Conservation (phyloP, 306 rosid genomes). For the Cucumis hystrix region DNA sequence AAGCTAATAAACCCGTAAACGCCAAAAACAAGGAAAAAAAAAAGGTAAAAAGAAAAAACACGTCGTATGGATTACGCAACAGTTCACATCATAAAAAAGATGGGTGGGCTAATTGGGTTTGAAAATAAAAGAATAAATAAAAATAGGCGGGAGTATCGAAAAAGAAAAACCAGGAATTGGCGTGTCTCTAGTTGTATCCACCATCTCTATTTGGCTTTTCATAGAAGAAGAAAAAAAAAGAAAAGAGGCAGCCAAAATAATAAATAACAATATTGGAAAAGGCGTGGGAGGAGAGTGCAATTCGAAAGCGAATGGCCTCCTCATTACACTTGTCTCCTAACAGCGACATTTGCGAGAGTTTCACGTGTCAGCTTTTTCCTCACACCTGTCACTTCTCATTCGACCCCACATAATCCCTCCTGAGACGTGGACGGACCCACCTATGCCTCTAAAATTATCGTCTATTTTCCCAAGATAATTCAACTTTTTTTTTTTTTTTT, state of each 20-base stretch:
- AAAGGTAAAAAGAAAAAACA: neutral
- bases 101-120: neutral
- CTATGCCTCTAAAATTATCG: too few species aligned
- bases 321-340: slow-evolving; percentile 7
- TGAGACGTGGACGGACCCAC: neutral
- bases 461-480: too few species aligned
- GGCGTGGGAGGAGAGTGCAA: neutral
- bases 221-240: too few species aligned
- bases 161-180: neutral
- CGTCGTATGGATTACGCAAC: slow-evolving; percentile 7
- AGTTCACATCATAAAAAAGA: neutral
- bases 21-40: neutral
- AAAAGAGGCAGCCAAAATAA: too few species aligned
- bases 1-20: neutral
- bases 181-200: neutral
- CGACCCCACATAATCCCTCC: neutral
- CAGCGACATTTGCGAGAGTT: slow-evolving; percentile 91
- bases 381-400: slow-evolving; percentile 35
- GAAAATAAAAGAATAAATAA: neutral
- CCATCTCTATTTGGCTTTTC: neutral
- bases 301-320: neutral
- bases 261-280: neutral
- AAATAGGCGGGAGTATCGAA: neutral
- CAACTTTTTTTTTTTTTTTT: too few species aligned
- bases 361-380: slow-evolving; percentile 63